Evolutionary conservation across 2,329 filamentous ascomycete genomes (phyloP).

Genomic region (Colletotrichum magnum): DNA sequence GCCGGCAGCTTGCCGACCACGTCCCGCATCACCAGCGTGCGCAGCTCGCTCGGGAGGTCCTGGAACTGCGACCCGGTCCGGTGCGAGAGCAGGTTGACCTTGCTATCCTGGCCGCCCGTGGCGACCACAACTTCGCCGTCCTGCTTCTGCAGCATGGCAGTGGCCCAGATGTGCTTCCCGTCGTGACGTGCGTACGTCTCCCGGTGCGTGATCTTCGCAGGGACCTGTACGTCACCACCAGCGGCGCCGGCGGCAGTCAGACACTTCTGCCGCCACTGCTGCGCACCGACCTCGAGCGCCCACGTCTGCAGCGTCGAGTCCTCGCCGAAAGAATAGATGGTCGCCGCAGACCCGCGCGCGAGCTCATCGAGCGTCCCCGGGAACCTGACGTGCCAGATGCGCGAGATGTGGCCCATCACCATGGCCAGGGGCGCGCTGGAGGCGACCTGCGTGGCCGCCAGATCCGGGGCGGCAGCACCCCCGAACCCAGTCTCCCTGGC

Average conservation of each 20-base stretch:
- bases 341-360: conserved; percentile 50
- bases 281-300: conserved; percentile 63
- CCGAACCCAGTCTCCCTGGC: conserved; percentile 74
- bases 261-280: conserved; percentile 34
- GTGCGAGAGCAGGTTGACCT: conserved; percentile 64
- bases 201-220: conserved; percentile 62
- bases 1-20: conserved; percentile 45
- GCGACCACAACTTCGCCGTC: conserved; percentile 62
- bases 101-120: conserved; percentile 90
- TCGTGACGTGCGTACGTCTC: conserved; percentile 75
- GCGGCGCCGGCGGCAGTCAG: conserved; percentile 23
- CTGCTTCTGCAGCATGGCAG: conserved; percentile 58
- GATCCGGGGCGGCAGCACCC: conserved; percentile 53
- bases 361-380: conserved; percentile 49
- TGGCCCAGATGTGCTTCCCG: conserved; percentile 94
- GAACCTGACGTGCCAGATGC: conserved; percentile 91
- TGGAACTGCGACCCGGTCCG: conserved; percentile 8
- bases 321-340: conserved; percentile 85
- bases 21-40: conserved; percentile 51
- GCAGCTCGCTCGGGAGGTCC: conserved; percentile 33
- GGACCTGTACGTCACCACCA: conserved; percentile 11
- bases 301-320: conserved; percentile 84
- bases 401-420: conserved; percentile 87
- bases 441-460: conserved; percentile 45
- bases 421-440: conserved; percentile 70